Conservation (phyloP, 257 asterid genomes). For the Nyctanthes arbortristis region DNA sequence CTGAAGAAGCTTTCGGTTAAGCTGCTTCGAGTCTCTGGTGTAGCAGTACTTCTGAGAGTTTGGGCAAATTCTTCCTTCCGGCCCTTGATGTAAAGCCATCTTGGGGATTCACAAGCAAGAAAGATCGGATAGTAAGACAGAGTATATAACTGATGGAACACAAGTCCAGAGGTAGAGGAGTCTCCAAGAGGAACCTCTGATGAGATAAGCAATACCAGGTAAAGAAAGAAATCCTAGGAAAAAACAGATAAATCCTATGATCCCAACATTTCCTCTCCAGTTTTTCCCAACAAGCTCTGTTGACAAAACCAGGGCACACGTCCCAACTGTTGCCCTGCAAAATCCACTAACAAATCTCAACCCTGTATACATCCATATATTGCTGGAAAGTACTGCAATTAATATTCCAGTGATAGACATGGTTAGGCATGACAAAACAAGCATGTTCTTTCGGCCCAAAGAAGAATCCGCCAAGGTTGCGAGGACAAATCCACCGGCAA, state of each 20-base stretch:
- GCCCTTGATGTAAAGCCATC: conserved; percentile 30
- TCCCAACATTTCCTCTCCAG: too few relatives aligned
- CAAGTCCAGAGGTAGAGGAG: too few relatives aligned
- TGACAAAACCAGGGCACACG: too few relatives aligned
- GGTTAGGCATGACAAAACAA: too few relatives aligned
- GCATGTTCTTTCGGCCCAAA: too few relatives aligned
- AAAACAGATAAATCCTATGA: too few relatives aligned
- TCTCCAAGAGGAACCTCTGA: conserved; percentile 32
- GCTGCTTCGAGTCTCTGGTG: not conserved
- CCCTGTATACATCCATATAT: conserved; percentile 35
- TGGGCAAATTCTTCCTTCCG: not conserved
- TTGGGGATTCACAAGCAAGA: conserved; percentile 35
- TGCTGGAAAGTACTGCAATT: conserved; percentile 28
- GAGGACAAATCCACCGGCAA: too few relatives aligned
- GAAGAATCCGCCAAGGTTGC: too few relatives aligned
- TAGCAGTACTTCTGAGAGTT: not conserved
- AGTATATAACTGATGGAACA: conserved; percentile 22
- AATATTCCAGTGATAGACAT: too few relatives aligned
- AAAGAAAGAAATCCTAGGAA: too few relatives aligned
- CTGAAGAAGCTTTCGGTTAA: not conserved
- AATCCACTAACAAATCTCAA: conserved; percentile 33
- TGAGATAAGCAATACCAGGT: conserved; percentile 29
- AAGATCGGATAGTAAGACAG: conserved; percentile 28
- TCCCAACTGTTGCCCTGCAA: too few relatives aligned
- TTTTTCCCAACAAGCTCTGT: too few relatives aligned